Percentiles rank a stretch among this genome's conserved stretches.
phyloP scores from a whole-genome alignment of 2,329 filamentous ascomycete genomes.

The Alternaria incomplexa region DNA sequence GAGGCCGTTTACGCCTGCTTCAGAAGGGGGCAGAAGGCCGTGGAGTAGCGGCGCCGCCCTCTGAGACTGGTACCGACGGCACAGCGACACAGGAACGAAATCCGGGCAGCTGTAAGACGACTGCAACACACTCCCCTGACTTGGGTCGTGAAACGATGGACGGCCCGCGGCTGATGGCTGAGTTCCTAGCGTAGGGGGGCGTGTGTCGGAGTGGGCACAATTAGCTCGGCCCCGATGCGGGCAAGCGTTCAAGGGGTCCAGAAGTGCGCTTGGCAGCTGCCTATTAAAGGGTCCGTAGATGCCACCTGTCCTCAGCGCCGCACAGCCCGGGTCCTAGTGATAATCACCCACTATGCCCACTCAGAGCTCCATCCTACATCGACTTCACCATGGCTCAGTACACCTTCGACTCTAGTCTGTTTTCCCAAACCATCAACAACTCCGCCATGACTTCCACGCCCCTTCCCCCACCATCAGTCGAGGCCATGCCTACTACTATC shows the following conservation, averaged over 20 bases:
- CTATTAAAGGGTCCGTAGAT: slow-evolving; percentile 46
- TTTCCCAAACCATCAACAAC: slow-evolving; percentile 30
- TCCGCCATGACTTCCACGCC: slow-evolving; percentile 29
- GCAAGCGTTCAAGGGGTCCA: slow-evolving; percentile 25
- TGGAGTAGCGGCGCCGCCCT: background rate
- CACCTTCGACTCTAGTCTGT: slow-evolving; percentile 26
- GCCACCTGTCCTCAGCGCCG: slow-evolving; percentile 36
- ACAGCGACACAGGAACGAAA: slow-evolving; percentile 8
- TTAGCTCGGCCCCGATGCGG: slow-evolving; percentile 11
- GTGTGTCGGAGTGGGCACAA: slow-evolving; percentile 10
- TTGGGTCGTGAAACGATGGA: slow-evolving; percentile 32
- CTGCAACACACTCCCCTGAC: slow-evolving; percentile 22
- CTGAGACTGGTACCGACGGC: slow-evolving; percentile 6
- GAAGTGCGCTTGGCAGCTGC: slow-evolving; percentile 21
- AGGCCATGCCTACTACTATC: slow-evolving; percentile 43
- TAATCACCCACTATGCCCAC: slow-evolving; percentile 39
- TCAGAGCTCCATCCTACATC: slow-evolving; percentile 36
- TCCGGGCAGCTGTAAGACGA: slow-evolving; percentile 16
- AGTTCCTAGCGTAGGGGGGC: slow-evolving; percentile 22
- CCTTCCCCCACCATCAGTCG: slow-evolving; percentile 30
- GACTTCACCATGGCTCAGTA: slow-evolving; percentile 35
- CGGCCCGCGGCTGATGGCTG: slow-evolving; percentile 30
- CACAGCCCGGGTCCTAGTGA: slow-evolving; percentile 35
- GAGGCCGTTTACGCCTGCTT: background rate
- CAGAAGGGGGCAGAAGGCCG: background rate